A percentile compares a stretch with the other conserved stretches of the same genome.
Conservation (phyloP, 768 basidiomycete species). For the Cystofilobasidium capitatum region DNA sequence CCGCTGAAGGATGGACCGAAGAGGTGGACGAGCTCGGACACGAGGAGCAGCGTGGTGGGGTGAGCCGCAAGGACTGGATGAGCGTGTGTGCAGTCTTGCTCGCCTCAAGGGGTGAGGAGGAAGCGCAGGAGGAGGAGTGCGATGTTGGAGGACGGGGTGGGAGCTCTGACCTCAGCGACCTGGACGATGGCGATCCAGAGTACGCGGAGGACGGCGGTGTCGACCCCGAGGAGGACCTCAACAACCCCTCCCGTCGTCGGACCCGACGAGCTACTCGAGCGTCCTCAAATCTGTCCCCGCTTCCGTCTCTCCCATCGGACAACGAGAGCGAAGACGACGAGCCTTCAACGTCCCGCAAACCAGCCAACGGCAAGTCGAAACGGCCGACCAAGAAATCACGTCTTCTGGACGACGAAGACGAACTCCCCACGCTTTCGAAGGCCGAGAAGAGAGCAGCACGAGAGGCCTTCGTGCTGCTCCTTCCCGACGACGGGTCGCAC, state of each 20-base stretch:
- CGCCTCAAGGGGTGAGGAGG: neutral
- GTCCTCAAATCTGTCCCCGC: neutral
- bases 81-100: conserved; percentile 21
- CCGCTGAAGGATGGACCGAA: conserved; percentile 15
- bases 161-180: too few species aligned
- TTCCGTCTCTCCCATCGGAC: conserved; percentile 4
- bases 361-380: neutral
- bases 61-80: conserved; percentile 20
- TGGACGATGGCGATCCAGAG: neutral
- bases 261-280: conserved; percentile 9
- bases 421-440: neutral
- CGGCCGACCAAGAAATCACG: neutral
- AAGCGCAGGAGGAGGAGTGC: neutral
- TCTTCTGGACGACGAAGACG: neutral
- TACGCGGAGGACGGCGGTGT: neutral
- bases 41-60: conserved; percentile 4
- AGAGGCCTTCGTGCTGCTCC: conserved; percentile 12
- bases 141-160: neutral
- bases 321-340: neutral
- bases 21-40: neutral
- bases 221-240: conserved; percentile 3
- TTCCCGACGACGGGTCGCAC: neutral
- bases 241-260: conserved; percentile 4
- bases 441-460: conserved; percentile 11
- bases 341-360: neutral